Evolutionary conservation across 495 filamentous ascomycete species (phyloP).

Genomic region (Neurospora sp.): DNA sequence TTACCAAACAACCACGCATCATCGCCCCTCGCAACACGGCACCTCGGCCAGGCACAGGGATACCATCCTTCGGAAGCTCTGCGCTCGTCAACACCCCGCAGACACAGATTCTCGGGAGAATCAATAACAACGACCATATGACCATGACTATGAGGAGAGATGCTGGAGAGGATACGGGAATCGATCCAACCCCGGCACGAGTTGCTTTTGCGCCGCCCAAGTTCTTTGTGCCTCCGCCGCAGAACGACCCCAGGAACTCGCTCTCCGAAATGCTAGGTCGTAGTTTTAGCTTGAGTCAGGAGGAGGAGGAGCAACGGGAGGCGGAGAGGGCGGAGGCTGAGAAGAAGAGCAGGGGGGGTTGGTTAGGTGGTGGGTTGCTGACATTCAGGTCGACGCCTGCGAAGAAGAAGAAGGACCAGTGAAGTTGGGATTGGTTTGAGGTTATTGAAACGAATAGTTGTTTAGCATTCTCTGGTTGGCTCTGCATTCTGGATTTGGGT

Average conservation of each 20-base stretch:
- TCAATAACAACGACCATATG: not conserved
- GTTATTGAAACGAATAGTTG: not conserved
- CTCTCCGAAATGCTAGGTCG: constrained; percentile 10
- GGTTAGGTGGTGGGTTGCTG: not conserved
- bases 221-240: constrained; percentile 10
- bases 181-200: not conserved
- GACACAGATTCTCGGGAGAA: not conserved
- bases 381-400: not conserved
- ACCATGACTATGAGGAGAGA: not conserved
- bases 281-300: constrained; percentile 6
- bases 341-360: not conserved
- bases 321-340: not conserved
- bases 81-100: not conserved
- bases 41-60: not conserved
- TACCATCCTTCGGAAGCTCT: not conserved
- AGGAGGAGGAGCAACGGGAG: not conserved
- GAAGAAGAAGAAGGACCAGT: not conserved
- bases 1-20: constrained; percentile 36
- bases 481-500: not conserved
- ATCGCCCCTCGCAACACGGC: not conserved
- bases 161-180: not conserved
- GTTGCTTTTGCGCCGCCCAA: constrained; percentile 9
- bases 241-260: constrained; percentile 11
- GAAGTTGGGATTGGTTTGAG: not conserved
- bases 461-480: not conserved